A percentile compares a stretch with the other conserved stretches of the same genome.
Conservation (phyloP, 805 yeast species). For the Allodekkera sacchari region DNA sequence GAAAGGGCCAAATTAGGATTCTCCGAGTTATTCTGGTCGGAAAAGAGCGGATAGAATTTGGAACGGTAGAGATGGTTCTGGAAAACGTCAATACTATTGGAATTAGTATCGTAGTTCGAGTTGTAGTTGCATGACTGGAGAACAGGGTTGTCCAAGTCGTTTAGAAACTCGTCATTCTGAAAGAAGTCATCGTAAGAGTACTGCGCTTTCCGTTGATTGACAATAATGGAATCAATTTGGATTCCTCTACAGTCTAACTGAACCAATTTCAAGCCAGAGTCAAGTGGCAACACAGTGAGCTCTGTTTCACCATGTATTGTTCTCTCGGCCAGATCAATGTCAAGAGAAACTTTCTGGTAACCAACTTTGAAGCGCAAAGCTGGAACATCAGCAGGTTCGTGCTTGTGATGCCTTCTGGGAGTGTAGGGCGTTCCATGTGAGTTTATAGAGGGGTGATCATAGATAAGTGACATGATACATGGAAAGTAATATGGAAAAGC, state of each 20-base stretch:
- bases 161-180: constrained; percentile 28
- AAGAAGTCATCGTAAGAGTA: constrained; percentile 48
- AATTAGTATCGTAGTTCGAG: constrained; percentile 32
- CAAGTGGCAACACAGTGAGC: constrained; percentile 67
- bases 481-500: too few relatives aligned
- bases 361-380: constrained; percentile 59
- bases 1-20: constrained; percentile 19
- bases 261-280: constrained; percentile 46
- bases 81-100: constrained; percentile 31
- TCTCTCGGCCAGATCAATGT: constrained; percentile 63
- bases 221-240: constrained; percentile 50
- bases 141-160: constrained; percentile 21
- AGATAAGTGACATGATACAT: too few relatives aligned
- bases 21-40: constrained; percentile 31
- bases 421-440: constrained; percentile 14
- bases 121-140: constrained; percentile 23
- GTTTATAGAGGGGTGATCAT: constrained; percentile 1
- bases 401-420: constrained; percentile 17
- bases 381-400: constrained; percentile 18
- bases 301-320: constrained; percentile 70
- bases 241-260: constrained; percentile 77
- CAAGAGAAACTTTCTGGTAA: constrained; percentile 75
- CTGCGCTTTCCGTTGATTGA: constrained; percentile 53
- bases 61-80: constrained; percentile 56
- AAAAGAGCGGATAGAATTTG: constrained; percentile 43